These are phyloP conservation scores for Tetracladium marchalianum DNA, from an alignment of 495 filamentous ascomycete species.

Conservation along the genomic window DNA sequence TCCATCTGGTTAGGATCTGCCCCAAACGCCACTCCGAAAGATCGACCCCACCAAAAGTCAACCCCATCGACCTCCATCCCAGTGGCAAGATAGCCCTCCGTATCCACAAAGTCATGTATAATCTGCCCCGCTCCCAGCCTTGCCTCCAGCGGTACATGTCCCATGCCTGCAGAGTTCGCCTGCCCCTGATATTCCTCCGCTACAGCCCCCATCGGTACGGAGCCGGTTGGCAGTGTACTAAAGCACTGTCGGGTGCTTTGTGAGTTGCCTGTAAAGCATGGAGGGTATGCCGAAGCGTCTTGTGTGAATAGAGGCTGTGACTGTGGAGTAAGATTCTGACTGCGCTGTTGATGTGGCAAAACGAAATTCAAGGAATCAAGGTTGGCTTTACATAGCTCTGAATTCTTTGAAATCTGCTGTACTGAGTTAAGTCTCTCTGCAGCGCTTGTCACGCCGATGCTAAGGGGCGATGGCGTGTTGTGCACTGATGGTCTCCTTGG, in stretches of 20 bases:
- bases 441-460: too few relatives aligned
- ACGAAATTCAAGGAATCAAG: too few relatives aligned
- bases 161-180: background rate
- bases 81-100: background rate
- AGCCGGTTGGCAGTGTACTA: background rate
- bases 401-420: background rate
- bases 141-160: background rate
- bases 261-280: background rate
- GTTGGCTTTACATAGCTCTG: background rate
- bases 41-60: background rate
- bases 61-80: constrained; percentile 1
- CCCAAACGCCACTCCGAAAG: background rate
- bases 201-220: too few relatives aligned
- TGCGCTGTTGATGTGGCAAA: too few relatives aligned
- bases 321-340: too few relatives aligned
- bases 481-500: background rate
- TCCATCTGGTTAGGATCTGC: background rate
- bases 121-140: too few relatives aligned
- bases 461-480: background rate
- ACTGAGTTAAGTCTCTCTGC: too few relatives aligned
- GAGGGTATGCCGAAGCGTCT: too few relatives aligned
- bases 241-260: background rate
- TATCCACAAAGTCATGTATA: background rate
- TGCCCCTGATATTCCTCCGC: background rate
- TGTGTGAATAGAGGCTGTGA: background rate